Evolutionary conservation across 352 stramenopile species (phyloP).

Genomic region (Phytophthora fragariaefolia): DNA sequence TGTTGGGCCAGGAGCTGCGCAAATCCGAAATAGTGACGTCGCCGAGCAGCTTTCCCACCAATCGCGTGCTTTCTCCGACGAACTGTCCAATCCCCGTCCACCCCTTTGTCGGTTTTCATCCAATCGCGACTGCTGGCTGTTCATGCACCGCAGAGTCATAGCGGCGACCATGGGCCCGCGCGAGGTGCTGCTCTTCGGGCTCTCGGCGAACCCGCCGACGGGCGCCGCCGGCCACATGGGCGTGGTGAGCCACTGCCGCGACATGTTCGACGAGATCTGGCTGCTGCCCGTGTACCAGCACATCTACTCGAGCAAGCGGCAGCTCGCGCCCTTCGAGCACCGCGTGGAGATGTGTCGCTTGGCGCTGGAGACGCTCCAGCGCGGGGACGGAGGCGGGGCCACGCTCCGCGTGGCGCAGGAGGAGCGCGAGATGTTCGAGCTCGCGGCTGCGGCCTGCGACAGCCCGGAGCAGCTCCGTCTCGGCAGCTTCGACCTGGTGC

Average conservation of each 20-base stretch:
- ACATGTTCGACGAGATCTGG: slow-evolving; percentile 88
- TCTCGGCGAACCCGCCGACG: slow-evolving; percentile 86
- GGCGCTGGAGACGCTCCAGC: slow-evolving; percentile 46
- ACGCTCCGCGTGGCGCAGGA: slow-evolving; percentile 59
- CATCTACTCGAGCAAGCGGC: slow-evolving; percentile 84
- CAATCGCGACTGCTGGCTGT: slow-evolving; percentile 18
- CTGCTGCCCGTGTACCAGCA: slow-evolving; percentile 91
- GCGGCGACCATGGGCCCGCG: slow-evolving; percentile 20
- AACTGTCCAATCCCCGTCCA: neutral
- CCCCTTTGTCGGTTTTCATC: neutral
- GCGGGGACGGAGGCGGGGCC: slow-evolving; percentile 17
- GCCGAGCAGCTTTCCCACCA: slow-evolving; percentile 26
- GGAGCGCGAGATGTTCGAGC: slow-evolving; percentile 77
- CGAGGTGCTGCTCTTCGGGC: slow-evolving; percentile 84
- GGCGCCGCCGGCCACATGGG: slow-evolving; percentile 80
- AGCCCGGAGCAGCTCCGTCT: slow-evolving; percentile 45
- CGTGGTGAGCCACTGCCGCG: slow-evolving; percentile 64
- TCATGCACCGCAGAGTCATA: slow-evolving; percentile 9
- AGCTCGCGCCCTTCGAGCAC: slow-evolving; percentile 78
- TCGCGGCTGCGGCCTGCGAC: slow-evolving; percentile 31
- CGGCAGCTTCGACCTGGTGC: slow-evolving; percentile 81
- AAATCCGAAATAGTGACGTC: neutral
- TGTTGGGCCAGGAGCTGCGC: slow-evolving; percentile 28
- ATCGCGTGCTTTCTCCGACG: slow-evolving; percentile 2
- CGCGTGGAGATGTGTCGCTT: slow-evolving; percentile 79